Evolutionary conservation across 1,284 basidiomycete genomes (phyloP).

Genomic region (Sanguinoderma infundibulare): DNA sequence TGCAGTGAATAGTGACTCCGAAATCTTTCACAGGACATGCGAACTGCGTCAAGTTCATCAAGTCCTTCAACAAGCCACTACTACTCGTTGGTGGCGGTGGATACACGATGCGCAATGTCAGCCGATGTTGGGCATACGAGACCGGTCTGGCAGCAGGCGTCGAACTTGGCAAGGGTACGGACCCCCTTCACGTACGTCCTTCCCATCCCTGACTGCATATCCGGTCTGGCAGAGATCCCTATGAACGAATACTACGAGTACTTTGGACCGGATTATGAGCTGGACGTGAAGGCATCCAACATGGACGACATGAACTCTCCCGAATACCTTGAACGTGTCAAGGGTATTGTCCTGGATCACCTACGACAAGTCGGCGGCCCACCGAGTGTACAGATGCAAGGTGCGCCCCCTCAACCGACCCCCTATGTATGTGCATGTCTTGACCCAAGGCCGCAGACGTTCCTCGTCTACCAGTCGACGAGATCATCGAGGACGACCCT

Average conservation of each 20-base stretch:
- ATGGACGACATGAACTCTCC: constrained; percentile 95
- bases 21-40: constrained; percentile 73
- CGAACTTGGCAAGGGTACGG: constrained; percentile 81
- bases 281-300: constrained; percentile 97
- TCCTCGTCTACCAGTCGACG: constrained; percentile 81
- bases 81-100: constrained; percentile 96
- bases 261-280: constrained; percentile 96
- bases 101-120: constrained; percentile 98
- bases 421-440: neutral
- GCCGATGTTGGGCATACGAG: constrained; percentile 97
- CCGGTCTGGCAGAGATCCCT: constrained; percentile 74
- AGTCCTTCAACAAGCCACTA: constrained; percentile 93
- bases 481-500: constrained; percentile 76
- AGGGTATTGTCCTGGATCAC: constrained; percentile 91
- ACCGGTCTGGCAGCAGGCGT: constrained; percentile 97
- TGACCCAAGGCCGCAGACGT: constrained; percentile 55
- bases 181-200: no score
- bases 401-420: constrained; percentile 43
- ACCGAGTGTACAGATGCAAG: constrained; percentile 88
- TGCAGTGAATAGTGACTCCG: neutral
- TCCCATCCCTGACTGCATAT: neutral
- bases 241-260: constrained; percentile 99
- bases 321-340: constrained; percentile 93
- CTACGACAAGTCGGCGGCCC: constrained; percentile 84
- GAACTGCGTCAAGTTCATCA: constrained; percentile 96